Evolutionary conservation across 495 filamentous ascomycete genomes (phyloP).

Genomic region (Penicillium ochrochloron): DNA sequence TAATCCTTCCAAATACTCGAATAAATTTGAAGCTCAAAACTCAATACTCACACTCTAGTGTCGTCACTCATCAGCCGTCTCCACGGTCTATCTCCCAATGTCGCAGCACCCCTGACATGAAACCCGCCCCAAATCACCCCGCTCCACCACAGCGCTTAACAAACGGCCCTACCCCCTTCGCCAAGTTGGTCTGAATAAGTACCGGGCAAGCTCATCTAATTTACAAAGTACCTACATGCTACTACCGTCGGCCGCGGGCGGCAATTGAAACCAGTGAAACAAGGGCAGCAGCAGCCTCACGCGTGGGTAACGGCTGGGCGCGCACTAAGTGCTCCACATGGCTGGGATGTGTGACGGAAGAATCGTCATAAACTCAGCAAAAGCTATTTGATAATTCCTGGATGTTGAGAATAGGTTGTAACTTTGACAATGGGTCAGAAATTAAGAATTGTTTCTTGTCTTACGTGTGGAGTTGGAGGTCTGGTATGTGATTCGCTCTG

Average conservation of each 20-base stretch:
- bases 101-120: neutral
- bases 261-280: slow-evolving; percentile 17
- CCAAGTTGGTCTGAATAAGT: too few relatives aligned
- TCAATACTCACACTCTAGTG: neutral
- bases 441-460: neutral
- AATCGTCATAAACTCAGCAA: neutral
- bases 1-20: neutral
- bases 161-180: neutral
- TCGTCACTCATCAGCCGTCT: neutral
- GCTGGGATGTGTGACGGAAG: neutral
- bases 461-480: neutral
- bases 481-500: neutral
- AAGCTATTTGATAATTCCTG: too few relatives aligned
- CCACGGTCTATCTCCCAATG: neutral
- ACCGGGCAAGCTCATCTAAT: neutral
- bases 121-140: neutral
- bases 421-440: neutral
- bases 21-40: neutral
- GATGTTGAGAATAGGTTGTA: neutral
- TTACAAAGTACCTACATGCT: neutral
- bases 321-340: neutral
- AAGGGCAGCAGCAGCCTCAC: neutral
- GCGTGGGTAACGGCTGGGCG: neutral
- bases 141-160: slow-evolving; percentile 6
- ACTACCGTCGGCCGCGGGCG: neutral